Evolutionary conservation across 257 asterid species (phyloP).

Genomic region (Capsicum baccatum): DNA sequence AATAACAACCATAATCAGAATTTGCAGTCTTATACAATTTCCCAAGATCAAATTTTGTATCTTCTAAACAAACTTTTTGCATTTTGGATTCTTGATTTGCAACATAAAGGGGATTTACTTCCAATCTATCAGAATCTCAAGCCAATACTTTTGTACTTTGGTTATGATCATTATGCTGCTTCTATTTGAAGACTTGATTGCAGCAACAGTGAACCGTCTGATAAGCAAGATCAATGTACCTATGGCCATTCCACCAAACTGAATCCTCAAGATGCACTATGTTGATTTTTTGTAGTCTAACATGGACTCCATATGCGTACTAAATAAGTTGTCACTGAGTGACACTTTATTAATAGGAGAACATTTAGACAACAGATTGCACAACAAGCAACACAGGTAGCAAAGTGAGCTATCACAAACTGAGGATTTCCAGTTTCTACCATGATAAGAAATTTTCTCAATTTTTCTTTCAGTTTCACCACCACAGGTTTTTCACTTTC

Average conservation of each 20-base stretch:
- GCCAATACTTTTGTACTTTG: conserved; percentile 25
- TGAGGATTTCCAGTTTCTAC: conserved; percentile 33
- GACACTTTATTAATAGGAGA: background rate
- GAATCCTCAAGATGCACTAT: conserved; percentile 26
- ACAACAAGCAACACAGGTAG: conserved; percentile 18
- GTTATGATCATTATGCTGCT: background rate
- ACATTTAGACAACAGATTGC: conserved; percentile 22
- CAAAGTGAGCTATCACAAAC: conserved; percentile 31
- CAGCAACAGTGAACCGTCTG: conserved; percentile 26
- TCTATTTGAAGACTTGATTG: background rate
- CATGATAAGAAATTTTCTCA: conserved; percentile 28
- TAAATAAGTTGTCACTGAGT: conserved; percentile 2
- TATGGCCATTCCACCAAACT: conserved; percentile 21
- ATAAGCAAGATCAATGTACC: conserved; percentile 1
- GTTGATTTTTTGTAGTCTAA: conserved; percentile 23
- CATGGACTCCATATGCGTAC: background rate
- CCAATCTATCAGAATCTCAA: conserved; percentile 29
- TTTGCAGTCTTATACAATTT: conserved; percentile 28
- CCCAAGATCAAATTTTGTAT: background rate
- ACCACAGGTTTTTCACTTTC: background rate
- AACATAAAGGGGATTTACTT: background rate
- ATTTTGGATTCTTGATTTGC: conserved; percentile 14
- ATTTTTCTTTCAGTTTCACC: background rate
- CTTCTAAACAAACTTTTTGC: conserved; percentile 29
- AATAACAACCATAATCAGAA: background rate